Conservation (phyloP, 176 grass and related monocot genomes). For the Themeda triandra region DNA sequence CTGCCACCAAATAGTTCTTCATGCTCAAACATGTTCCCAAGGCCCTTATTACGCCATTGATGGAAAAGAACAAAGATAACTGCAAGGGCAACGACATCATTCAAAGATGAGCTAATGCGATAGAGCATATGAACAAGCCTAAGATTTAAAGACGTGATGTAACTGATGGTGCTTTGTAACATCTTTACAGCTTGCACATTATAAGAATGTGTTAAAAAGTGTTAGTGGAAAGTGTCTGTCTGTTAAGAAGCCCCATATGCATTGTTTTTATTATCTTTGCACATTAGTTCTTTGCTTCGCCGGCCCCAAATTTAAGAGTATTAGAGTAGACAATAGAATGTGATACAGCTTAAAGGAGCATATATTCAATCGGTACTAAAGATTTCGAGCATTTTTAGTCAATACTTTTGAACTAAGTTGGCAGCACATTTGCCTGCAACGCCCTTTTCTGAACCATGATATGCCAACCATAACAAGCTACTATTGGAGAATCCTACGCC, state of each 20-base stretch:
- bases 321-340: background rate
- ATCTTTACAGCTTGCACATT: background rate
- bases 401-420: background rate
- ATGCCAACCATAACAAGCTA: background rate
- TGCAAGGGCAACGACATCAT: slow-evolving; percentile 34
- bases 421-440: background rate
- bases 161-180: background rate
- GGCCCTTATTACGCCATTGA: slow-evolving; percentile 51
- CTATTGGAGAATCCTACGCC: background rate
- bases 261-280: background rate
- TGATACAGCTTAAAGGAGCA: background rate
- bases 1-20: slow-evolving; percentile 64
- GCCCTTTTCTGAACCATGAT: background rate
- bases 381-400: background rate
- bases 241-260: background rate
- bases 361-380: background rate
- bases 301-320: background rate
- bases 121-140: background rate
- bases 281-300: background rate
- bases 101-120: slow-evolving; percentile 17
- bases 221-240: background rate
- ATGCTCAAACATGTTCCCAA: slow-evolving; percentile 71
- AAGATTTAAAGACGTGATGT: background rate
- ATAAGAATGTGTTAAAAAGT: background rate
- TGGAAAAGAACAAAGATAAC: slow-evolving; percentile 77